These are phyloP conservation scores for Chytriomyces confervae DNA, from an alignment of 192 early-diverging fungal species.

Conservation along the genomic window DNA sequence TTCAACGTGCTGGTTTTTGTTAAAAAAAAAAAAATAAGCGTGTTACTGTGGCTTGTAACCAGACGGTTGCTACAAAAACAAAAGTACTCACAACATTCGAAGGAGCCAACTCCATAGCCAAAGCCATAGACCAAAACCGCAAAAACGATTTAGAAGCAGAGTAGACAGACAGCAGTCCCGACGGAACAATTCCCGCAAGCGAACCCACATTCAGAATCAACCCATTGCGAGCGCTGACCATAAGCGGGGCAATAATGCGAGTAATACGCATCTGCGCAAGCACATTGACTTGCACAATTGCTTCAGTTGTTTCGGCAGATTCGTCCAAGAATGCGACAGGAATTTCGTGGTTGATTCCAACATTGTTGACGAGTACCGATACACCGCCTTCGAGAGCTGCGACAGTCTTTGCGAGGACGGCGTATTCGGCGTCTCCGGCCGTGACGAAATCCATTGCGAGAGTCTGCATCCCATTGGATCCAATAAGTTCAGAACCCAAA, in stretches of 20 bases:
- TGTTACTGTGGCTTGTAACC: background rate
- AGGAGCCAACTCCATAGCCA: constrained; percentile 77
- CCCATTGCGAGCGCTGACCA: constrained; percentile 75
- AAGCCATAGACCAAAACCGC: constrained; percentile 84
- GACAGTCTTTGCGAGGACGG: constrained; percentile 64
- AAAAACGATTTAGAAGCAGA: constrained; percentile 94
- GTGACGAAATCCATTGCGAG: constrained; percentile 83
- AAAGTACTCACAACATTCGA: constrained; percentile 57
- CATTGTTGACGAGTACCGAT: constrained; percentile 88
- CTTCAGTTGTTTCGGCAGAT: constrained; percentile 61
- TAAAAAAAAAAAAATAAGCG: too few relatives aligned
- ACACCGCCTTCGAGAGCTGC: constrained; percentile 53
- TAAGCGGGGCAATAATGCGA: constrained; percentile 76
- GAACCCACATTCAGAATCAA: constrained; percentile 94
- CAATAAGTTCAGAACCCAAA: too few relatives aligned
- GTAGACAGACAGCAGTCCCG: constrained; percentile 87
- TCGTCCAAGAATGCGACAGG: constrained; percentile 88
- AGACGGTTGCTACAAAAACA: background rate
- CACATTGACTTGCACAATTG: constrained; percentile 88
- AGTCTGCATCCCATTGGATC: background rate
- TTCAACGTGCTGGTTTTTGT: constrained; percentile 66
- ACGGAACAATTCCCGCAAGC: constrained; percentile 83
- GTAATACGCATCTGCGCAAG: constrained; percentile 83
- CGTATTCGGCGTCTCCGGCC: constrained; percentile 69
- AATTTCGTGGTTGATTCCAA: constrained; percentile 89